Conservation (phyloP, 139 green algal species). For the Tetradesmus lagerheimii region DNA sequence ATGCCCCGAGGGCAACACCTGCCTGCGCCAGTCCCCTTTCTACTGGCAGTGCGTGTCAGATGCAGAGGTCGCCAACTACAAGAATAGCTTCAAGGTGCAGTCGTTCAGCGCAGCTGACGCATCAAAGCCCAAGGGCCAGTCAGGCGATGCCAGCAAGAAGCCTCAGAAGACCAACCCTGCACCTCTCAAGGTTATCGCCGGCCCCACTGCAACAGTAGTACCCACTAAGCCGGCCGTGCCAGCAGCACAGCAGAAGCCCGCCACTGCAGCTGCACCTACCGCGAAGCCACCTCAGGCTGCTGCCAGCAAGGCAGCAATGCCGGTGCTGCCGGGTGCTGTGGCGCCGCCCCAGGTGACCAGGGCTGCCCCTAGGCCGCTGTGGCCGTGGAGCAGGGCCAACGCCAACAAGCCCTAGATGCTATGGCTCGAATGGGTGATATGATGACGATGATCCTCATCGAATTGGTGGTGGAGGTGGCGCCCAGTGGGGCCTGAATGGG, state of each 20-base stretch:
- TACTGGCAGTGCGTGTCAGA: conserved; percentile 20
- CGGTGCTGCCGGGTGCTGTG: neutral
- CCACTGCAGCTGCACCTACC: no score
- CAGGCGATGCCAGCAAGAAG: neutral
- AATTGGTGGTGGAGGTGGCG: no score
- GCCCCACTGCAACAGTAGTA: no score
- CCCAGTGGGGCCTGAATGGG: no score
- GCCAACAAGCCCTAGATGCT: neutral
- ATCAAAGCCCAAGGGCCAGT: neutral
- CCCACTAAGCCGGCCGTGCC: neutral
- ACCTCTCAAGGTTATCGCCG: neutral
- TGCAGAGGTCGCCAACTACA: neutral
- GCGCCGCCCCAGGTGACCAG: neutral
- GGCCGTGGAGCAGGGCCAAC: neutral
- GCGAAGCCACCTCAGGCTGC: neutral
- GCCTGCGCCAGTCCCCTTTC: conserved; percentile 2
- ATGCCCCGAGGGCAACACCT: conserved; percentile 4
- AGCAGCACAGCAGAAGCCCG: neutral
- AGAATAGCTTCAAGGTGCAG: neutral
- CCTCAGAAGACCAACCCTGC: neutral
- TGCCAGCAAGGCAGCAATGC: neutral
- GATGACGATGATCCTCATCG: no score
- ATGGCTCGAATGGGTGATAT: no score
- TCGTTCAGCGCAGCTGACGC: neutral
- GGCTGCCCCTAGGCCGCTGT: neutral